Conservation (phyloP, 192 early-diverging fungal species). For the Podila minutissima region DNA sequence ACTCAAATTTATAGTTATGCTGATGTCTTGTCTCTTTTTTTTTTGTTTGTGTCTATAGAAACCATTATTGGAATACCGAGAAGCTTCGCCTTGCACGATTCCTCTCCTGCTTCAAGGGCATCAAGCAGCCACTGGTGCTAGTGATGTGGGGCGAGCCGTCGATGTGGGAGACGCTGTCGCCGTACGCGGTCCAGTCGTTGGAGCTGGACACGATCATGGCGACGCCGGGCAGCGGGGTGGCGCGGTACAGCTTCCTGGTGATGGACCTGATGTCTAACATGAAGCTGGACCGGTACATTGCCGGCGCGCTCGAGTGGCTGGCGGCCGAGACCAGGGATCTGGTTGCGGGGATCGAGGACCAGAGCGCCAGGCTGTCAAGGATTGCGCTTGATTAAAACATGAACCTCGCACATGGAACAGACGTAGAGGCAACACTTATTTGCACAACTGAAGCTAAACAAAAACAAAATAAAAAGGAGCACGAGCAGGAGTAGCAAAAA, state of each 20-base stretch:
- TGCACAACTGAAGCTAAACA: too few relatives aligned
- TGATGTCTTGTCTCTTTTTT: not conserved
- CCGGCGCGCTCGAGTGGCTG: constrained; percentile 39
- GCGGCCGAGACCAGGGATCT: constrained; percentile 28
- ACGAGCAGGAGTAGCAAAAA: too few relatives aligned
- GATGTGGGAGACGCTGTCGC: constrained; percentile 42
- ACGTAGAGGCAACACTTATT: too few relatives aligned
- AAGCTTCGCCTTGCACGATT: constrained; percentile 26
- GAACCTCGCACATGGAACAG: not conserved
- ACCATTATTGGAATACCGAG: constrained; percentile 22
- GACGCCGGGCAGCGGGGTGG: constrained; percentile 8
- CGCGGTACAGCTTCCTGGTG: constrained; percentile 27
- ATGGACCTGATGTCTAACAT: constrained; percentile 31
- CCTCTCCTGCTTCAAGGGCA: constrained; percentile 35
- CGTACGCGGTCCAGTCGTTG: constrained; percentile 15
- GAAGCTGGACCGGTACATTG: constrained; percentile 33
- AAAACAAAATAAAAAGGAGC: too few relatives aligned
- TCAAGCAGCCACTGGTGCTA: constrained; percentile 43
- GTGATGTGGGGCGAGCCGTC: constrained; percentile 24
- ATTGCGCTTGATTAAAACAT: not conserved
- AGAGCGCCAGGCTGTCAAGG: not conserved
- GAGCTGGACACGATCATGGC: constrained; percentile 28
- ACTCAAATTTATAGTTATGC: not conserved
- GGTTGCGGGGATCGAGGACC: not conserved
- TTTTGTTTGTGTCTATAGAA: constrained; percentile 5